Percentiles rank a stretch among this genome's conserved stretches.
phyloP scores from a whole-genome alignment of 2,329 filamentous ascomycete genomes.

The Fonsecaea pedrosoi region DNA sequence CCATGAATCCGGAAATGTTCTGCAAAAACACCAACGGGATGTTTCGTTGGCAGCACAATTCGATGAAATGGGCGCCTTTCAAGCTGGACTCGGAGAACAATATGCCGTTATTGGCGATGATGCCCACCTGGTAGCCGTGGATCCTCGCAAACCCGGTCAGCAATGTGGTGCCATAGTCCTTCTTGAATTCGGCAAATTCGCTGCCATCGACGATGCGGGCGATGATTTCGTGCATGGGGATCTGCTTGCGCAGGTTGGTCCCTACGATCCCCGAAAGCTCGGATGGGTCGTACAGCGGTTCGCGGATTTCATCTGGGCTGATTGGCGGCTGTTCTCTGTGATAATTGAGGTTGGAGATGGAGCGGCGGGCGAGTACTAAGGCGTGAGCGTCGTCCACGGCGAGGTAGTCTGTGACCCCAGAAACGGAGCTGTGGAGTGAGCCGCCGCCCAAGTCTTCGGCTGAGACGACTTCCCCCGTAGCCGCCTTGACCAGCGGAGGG shows the following conservation, averaged over 20 bases:
- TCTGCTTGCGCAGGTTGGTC: conserved; percentile 83
- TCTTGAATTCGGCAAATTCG: conserved; percentile 93
- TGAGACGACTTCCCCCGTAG: conserved; percentile 88
- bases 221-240: conserved; percentile 89
- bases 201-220: conserved; percentile 90
- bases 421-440: conserved; percentile 85
- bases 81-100: conserved; percentile 86
- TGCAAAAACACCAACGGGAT: conserved; percentile 93
- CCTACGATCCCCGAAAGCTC: conserved; percentile 89
- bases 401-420: conserved; percentile 92
- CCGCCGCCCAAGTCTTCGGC: conserved; percentile 92
- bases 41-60: conserved; percentile 87
- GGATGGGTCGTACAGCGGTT: conserved; percentile 78
- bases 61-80: conserved; percentile 96
- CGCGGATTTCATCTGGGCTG: conserved; percentile 59
- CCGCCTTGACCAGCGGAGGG: conserved; percentile 91
- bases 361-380: conserved; percentile 80
- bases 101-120: conserved; percentile 95
- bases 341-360: conserved; percentile 89
- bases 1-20: conserved; percentile 99
- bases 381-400: conserved; percentile 94
- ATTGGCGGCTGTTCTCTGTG: conserved; percentile 58
- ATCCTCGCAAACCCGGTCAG: conserved; percentile 91
- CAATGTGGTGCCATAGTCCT: conserved; percentile 83
- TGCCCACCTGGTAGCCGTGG: conserved; percentile 87